Percentiles rank a stretch among this genome's conserved stretches.
These are phyloP conservation scores for Wickerhamiella spandovensis DNA, from an alignment of 805 yeast genomes.

Conservation along the genomic window DNA sequence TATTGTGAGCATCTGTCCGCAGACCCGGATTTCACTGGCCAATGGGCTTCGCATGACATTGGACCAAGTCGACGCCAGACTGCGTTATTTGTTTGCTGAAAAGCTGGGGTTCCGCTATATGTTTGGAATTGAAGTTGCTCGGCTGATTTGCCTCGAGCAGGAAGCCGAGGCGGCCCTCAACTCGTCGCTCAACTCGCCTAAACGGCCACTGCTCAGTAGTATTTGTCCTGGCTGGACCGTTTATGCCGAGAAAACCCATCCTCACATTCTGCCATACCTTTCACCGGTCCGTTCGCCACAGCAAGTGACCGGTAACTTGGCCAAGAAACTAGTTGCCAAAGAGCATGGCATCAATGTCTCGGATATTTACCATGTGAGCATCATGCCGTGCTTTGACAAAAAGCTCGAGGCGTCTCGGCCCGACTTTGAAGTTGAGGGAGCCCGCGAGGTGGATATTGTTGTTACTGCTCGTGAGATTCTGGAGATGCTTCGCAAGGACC, in stretches of 20 bases:
- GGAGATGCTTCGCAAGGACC: slow-evolving; percentile 46
- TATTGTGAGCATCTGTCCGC: slow-evolving; percentile 75
- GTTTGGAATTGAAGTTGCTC: slow-evolving; percentile 75
- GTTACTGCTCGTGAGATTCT: slow-evolving; percentile 81
- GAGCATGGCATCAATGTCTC: slow-evolving; percentile 24
- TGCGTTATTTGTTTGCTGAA: slow-evolving; percentile 44
- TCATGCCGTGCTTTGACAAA: slow-evolving; percentile 97
- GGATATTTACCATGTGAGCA: slow-evolving; percentile 60
- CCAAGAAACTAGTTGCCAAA: slow-evolving; percentile 40
- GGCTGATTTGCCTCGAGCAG: slow-evolving; percentile 46
- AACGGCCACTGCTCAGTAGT: slow-evolving; percentile 48
- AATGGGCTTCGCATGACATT: slow-evolving; percentile 44
- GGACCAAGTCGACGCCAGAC: slow-evolving; percentile 44
- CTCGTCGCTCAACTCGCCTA: slow-evolving; percentile 1
- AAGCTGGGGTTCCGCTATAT: slow-evolving; percentile 57
- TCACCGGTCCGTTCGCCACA: slow-evolving; percentile 80
- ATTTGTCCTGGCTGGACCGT: slow-evolving; percentile 95
- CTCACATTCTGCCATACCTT: slow-evolving; percentile 57
- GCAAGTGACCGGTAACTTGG: slow-evolving; percentile 72
- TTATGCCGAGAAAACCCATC: slow-evolving; percentile 92
- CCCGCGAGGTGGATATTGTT: slow-evolving; percentile 80
- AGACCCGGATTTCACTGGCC: slow-evolving; percentile 71
- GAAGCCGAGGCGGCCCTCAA: slow-evolving; percentile 24
- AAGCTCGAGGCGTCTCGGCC: slow-evolving; percentile 87
- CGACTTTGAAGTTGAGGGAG: slow-evolving; percentile 33